Evolutionary conservation across 2,329 filamentous ascomycete genomes (phyloP).

Genomic region (Hypoxylon sp.): DNA sequence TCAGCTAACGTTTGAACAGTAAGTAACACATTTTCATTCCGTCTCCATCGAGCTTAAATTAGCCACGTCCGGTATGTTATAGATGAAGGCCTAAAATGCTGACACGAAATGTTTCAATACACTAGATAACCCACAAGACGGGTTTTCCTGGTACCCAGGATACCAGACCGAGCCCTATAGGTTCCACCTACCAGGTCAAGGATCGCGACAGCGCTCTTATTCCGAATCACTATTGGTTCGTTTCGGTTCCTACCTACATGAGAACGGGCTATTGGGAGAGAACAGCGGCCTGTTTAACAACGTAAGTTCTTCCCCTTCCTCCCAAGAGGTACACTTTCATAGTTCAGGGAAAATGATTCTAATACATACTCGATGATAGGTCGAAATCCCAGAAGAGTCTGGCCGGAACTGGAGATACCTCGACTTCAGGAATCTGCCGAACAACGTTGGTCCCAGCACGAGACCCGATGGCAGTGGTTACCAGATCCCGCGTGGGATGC

Average conservation of each 20-base stretch:
- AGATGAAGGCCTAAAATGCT: no score
- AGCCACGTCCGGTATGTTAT: no score
- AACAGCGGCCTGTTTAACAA: neutral
- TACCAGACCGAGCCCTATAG: neutral
- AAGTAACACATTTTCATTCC: no score
- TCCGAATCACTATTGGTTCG: neutral
- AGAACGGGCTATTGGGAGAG: slow-evolving; percentile 1
- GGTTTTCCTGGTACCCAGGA: neutral
- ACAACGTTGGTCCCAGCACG: slow-evolving; percentile 1
- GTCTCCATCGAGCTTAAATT: no score
- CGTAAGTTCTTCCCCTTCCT: neutral
- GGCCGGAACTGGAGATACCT: neutral
- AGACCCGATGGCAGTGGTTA: neutral
- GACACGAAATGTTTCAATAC: no score
- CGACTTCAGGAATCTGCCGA: neutral
- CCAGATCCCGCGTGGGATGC: neutral
- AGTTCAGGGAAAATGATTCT: no score
- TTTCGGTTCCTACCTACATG: neutral
- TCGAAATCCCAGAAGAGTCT: neutral
- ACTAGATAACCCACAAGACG: neutral
- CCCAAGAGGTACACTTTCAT: neutral
- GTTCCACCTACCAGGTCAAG: neutral
- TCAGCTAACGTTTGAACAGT: no score
- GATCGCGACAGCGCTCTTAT: neutral
- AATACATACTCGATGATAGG: neutral